Evolutionary conservation across 164 flowering plant genomes (phyloP), one percentile per base, ranked within the genome.

Genomic region (Taxillus chinensis): DNA sequence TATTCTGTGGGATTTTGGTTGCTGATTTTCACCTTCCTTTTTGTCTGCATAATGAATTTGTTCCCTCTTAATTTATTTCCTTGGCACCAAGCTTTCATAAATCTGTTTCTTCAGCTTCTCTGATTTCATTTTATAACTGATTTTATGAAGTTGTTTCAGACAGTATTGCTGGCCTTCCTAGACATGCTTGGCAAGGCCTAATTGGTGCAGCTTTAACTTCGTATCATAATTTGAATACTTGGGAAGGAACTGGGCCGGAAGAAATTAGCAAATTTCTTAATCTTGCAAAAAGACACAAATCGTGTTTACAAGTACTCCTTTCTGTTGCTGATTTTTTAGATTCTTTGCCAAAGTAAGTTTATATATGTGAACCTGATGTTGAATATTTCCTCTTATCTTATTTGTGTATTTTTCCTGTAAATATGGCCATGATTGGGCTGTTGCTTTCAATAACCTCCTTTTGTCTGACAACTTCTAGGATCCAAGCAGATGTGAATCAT

Each of bases 271-370:
- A 67, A 43, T 69, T 81, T 70, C 57, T 95, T 62, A 62, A 66
- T 69, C 70, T 84, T 72, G 96, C 87, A 5, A 77, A 73, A 70
- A 71, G 73, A 64, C 68, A 83, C 75, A 82, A 74, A 60, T 76
- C 82, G 60, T 86, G 86, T 67, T 52, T 74, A 40, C 97, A 85
- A 62, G 81, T 95, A 39, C 75, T 95, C 68, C 69, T 62, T 63
- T 73, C 93, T 53, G 92, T 85, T 5, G 97, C 99, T 55, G 85
- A 85, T 46, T 79, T 75, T 76, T 78, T 95, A 77, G 92, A 91
- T 67, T 71, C 70, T 38, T 17, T 70, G 13, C 69, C 73, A 59
- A 74, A 84, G 99, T 95, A 75, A 58, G 83, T 55, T 68, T 41
- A 38, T 62, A 9, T 54, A 11, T 50, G 14, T 41, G 14, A 9